Percentiles rank a stretch among this genome's conserved stretches.
These are phyloP conservation scores for Fusarium marasasianum DNA, from an alignment of 2,329 filamentous ascomycete genomes.

Conservation along the genomic window DNA sequence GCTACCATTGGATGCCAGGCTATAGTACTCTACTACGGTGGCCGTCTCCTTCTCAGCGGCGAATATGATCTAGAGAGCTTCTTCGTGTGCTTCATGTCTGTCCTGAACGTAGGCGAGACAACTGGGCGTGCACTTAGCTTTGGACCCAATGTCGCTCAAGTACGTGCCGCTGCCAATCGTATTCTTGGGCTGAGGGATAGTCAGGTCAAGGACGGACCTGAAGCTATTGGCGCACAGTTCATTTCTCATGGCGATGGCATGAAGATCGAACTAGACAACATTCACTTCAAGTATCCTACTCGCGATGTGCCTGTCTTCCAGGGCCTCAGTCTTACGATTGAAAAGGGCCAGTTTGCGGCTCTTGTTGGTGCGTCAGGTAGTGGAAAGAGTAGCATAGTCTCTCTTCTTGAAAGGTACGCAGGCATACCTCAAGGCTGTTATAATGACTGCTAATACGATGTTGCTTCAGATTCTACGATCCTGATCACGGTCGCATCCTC, in stretches of 20 bases:
- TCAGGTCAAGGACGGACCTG: background rate
- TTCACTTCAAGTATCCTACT: constrained; percentile 70
- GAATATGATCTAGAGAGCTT: constrained; percentile 60
- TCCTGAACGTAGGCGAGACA: constrained; percentile 70
- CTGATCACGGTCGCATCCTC: constrained; percentile 69
- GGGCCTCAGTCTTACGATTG: constrained; percentile 69
- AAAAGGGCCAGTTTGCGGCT: constrained; percentile 75
- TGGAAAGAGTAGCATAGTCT: constrained; percentile 77
- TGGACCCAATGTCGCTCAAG: constrained; percentile 70
- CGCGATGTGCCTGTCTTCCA: constrained; percentile 66
- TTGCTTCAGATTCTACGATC: constrained; percentile 69
- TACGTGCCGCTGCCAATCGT: constrained; percentile 66
- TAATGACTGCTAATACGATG: background rate
- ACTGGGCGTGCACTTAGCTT: constrained; percentile 61
- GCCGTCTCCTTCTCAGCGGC: constrained; percentile 61
- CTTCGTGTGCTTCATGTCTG: constrained; percentile 69
- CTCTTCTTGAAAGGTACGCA: constrained; percentile 61
- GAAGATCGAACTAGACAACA: constrained; percentile 63
- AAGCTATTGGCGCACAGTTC: constrained; percentile 46
- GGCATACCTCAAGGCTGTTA: fast-evolving
- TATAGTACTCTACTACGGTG: constrained; percentile 73
- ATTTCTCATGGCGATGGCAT: constrained; percentile 55
- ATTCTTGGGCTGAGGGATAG: constrained; percentile 63
- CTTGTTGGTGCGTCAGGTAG: constrained; percentile 76
- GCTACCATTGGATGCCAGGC: constrained; percentile 70